A percentile compares a stretch with the other conserved stretches of the same genome.
phyloP scores from a whole-genome alignment of 192 early-diverging fungal species.

The Umbelopsis sp. region DNA sequence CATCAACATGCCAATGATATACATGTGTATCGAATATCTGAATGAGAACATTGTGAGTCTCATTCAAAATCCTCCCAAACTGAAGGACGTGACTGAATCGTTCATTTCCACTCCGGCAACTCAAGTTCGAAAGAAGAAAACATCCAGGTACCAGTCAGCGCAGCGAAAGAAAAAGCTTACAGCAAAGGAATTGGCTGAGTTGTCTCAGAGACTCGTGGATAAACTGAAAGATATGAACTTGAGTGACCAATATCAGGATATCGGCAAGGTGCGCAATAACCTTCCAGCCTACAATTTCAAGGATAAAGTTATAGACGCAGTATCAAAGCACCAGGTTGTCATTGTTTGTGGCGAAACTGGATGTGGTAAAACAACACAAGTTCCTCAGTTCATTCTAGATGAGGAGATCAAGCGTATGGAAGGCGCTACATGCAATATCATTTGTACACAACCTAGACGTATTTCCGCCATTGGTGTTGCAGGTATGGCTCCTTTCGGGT shows the following conservation, averaged over 20 bases:
- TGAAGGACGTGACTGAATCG: slow-evolving; percentile 44
- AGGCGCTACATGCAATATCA: slow-evolving; percentile 53
- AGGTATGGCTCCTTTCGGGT: background rate
- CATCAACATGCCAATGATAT: slow-evolving; percentile 56
- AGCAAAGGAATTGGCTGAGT: background rate
- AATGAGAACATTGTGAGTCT: slow-evolving; percentile 49
- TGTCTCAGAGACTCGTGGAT: slow-evolving; percentile 14
- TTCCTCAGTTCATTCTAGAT: slow-evolving; percentile 82
- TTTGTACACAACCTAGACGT: slow-evolving; percentile 64
- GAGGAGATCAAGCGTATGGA: slow-evolving; percentile 45
- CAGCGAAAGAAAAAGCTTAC: slow-evolving; percentile 9
- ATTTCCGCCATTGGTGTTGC: slow-evolving; percentile 38
- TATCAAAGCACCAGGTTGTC: slow-evolving; percentile 58
- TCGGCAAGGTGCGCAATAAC: slow-evolving; percentile 49
- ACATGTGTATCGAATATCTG: slow-evolving; percentile 60
- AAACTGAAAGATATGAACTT: slow-evolving; percentile 19
- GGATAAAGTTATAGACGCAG: slow-evolving; percentile 51
- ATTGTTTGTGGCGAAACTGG: slow-evolving; percentile 83
- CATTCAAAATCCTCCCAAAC: slow-evolving; percentile 51
- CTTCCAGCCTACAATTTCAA: slow-evolving; percentile 66
- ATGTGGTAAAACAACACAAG: slow-evolving; percentile 75
- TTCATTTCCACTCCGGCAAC: slow-evolving; percentile 15
- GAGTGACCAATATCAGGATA: slow-evolving; percentile 30
- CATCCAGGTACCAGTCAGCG: background rate
- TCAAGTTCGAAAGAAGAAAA: background rate